Conservation (phyloP, 148 eudicot genomes). For the Camellia granthamiana region DNA sequence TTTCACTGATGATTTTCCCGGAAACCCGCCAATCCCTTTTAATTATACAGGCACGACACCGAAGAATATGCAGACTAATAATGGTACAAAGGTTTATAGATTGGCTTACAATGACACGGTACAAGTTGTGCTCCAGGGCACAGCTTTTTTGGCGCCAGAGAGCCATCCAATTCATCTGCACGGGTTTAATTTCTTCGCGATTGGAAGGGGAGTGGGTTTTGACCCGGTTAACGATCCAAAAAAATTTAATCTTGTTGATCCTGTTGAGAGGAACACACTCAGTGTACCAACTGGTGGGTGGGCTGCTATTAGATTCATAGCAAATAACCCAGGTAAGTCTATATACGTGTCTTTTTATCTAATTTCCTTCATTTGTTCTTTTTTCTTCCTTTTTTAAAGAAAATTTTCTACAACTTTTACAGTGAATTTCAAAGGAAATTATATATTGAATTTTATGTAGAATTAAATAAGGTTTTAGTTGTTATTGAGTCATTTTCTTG, state of each 20-base stretch:
- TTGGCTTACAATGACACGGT: constrained; percentile 54
- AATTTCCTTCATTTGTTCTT: background rate
- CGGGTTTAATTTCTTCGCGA: constrained; percentile 62
- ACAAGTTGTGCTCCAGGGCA: constrained; percentile 66
- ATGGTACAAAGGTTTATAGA: constrained; percentile 57
- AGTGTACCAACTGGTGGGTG: constrained; percentile 58
- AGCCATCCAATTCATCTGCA: constrained; percentile 73
- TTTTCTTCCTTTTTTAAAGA: background rate
- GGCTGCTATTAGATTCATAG: constrained; percentile 55
- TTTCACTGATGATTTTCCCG: constrained; percentile 73
- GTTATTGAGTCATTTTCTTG: background rate
- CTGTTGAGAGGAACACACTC: constrained; percentile 68
- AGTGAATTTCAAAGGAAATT: background rate
- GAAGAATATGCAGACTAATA: constrained; percentile 40
- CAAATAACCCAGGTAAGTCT: constrained; percentile 56
- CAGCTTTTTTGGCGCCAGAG: constrained; percentile 54
- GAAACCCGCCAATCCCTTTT: constrained; percentile 37
- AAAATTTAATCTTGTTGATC: constrained; percentile 65
- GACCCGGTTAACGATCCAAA: constrained; percentile 45
- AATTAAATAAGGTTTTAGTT: background rate
- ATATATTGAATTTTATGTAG: background rate
- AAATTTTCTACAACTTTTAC: background rate
- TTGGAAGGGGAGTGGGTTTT: constrained; percentile 64
- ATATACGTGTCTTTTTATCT: background rate
- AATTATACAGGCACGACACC: constrained; percentile 58